A percentile compares a stretch with the other conserved stretches of the same genome.
phyloP scores from a whole-genome alignment of 208 protist genomes.

The Blastocrithidia nonstop region DNA sequence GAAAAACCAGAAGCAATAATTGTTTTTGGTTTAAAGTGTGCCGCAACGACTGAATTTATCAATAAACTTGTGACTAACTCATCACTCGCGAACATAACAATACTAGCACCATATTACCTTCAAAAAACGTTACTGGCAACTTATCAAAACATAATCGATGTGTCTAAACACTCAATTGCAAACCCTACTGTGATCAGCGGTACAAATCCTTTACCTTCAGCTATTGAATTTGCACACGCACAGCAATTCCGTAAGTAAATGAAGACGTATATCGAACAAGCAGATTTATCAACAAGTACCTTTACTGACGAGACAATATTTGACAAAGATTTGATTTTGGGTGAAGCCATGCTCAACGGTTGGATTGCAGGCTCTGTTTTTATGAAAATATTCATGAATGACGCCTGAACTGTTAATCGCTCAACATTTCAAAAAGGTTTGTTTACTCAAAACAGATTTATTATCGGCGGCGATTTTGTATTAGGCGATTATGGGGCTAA shows the following conservation, averaged over 20 bases:
- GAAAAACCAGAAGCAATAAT: constrained; percentile 25
- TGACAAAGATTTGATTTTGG: not conserved
- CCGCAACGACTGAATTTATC: constrained; percentile 17
- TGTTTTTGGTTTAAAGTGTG: constrained; percentile 8
- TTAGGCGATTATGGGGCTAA: constrained; percentile 39
- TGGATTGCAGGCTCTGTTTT: constrained; percentile 23
- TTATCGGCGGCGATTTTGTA: constrained; percentile 28
- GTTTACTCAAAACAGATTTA: constrained; percentile 31
- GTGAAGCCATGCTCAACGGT: constrained; percentile 17
- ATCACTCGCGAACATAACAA: constrained; percentile 10
- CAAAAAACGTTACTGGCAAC: constrained; percentile 7
- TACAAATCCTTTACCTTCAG: constrained; percentile 13
- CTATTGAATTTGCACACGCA: constrained; percentile 10
- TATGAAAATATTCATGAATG: constrained; percentile 4
- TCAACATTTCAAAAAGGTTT: constrained; percentile 7
- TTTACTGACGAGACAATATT: no score
- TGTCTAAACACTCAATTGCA: constrained; percentile 2
- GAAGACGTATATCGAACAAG: constrained; percentile 13
- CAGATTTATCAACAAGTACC: constrained; percentile 7
- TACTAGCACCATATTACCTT: constrained; percentile 11
- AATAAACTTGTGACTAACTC: constrained; percentile 8
- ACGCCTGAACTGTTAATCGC: constrained; percentile 3
- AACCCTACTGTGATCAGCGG: constrained; percentile 19
- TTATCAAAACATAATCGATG: constrained; percentile 6
- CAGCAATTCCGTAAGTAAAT: constrained; percentile 18